These are phyloP conservation scores for Paxillus involutus DNA, from an alignment of 768 basidiomycete species.

Conservation along the genomic window DNA sequence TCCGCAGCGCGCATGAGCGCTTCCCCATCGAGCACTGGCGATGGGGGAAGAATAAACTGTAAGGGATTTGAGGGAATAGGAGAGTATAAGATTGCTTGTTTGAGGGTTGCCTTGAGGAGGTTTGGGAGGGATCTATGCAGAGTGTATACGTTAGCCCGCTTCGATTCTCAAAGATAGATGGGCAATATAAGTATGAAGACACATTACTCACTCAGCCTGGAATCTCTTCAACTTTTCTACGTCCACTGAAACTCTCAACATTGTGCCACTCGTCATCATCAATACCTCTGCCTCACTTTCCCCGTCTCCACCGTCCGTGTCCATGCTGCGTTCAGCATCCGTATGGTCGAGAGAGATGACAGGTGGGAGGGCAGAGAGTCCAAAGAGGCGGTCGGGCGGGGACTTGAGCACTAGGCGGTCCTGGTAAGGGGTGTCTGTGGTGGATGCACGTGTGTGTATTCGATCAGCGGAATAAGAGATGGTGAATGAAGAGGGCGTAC, in stretches of 20 bases:
- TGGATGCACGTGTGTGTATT: not conserved
- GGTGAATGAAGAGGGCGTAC: conserved; percentile 33
- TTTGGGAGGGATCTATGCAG: conserved; percentile 51
- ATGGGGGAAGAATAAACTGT: conserved; percentile 75
- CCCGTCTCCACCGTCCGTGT: conserved; percentile 5
- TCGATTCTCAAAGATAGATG: not conserved
- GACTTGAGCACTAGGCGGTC: conserved; percentile 75
- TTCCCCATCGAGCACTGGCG: conserved; percentile 65
- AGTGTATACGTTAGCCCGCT: not conserved
- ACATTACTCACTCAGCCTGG: conserved; percentile 55
- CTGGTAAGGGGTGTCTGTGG: conserved; percentile 63
- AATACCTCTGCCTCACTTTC: conserved; percentile 20
- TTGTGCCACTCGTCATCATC: conserved; percentile 59
- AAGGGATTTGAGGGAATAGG: conserved; percentile 75
- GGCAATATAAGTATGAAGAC: not conserved
- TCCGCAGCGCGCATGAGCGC: conserved; percentile 79
- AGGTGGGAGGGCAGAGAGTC: conserved; percentile 51
- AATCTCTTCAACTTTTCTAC: conserved; percentile 60
- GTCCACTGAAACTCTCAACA: conserved; percentile 67
- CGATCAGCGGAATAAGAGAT: not conserved
- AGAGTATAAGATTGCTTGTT: conserved; percentile 80
- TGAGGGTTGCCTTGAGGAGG: conserved; percentile 77
- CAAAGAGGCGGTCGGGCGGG: conserved; percentile 66
- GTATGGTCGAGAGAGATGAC: conserved; percentile 20
- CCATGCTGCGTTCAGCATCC: conserved; percentile 11